These are phyloP conservation scores for Ophiostoma sp. DNA, from an alignment of 2,329 filamentous ascomycete species.

Conservation along the genomic window DNA sequence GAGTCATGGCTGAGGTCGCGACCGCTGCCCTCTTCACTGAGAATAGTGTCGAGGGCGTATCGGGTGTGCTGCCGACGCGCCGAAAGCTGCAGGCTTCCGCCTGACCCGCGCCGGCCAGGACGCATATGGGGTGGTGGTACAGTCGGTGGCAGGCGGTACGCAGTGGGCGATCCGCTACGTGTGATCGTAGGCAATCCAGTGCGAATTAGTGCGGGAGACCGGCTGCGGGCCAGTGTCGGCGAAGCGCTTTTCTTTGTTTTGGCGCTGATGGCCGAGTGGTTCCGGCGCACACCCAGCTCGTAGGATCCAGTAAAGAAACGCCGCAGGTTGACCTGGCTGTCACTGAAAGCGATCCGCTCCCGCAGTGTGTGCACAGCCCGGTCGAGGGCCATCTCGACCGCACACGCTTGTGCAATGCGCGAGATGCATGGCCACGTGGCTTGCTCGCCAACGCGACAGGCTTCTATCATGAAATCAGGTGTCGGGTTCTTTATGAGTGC, in stretches of 20 bases:
- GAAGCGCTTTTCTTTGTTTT: neutral
- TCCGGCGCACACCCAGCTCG: constrained; percentile 28
- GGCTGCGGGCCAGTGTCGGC: constrained; percentile 1
- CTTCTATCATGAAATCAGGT: constrained; percentile 75
- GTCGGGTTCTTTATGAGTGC: constrained; percentile 79
- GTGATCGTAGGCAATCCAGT: constrained; percentile 9
- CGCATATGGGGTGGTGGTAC: constrained; percentile 18
- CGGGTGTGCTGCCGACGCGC: constrained; percentile 33
- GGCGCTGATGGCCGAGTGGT: constrained; percentile 1
- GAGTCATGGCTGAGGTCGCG: constrained; percentile 29
- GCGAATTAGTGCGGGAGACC: constrained; percentile 2
- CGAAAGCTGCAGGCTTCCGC: constrained; percentile 42
- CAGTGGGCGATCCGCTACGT: constrained; percentile 15
- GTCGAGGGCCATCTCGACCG: constrained; percentile 81
- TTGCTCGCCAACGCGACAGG: constrained; percentile 70
- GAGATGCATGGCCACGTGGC: constrained; percentile 90
- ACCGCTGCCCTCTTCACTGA: constrained; percentile 34
- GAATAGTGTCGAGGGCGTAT: constrained; percentile 33
- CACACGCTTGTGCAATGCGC: constrained; percentile 77
- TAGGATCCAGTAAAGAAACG: constrained; percentile 37
- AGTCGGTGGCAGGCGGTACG: constrained; percentile 22
- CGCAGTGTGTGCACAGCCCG: constrained; percentile 64
- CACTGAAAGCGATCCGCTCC: constrained; percentile 62
- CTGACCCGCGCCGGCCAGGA: constrained; percentile 42
- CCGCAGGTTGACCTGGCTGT: constrained; percentile 57